These are phyloP conservation scores for Globisporangium okanoganense DNA, from an alignment of 352 stramenopile species.

Conservation along the genomic window DNA sequence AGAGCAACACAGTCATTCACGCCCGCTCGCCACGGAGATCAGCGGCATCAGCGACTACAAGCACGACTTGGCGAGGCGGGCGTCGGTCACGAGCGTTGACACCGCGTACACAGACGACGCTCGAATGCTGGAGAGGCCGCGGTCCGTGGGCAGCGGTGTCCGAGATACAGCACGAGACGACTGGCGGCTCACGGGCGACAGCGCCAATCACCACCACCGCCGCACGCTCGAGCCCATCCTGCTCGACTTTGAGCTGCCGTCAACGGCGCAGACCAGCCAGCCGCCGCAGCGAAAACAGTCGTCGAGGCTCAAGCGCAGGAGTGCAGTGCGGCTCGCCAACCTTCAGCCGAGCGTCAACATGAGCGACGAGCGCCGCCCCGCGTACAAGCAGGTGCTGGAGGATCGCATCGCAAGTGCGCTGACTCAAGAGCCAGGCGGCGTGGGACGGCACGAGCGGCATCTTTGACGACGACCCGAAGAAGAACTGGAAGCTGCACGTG, in stretches of 20 bases:
- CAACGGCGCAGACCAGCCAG: background rate
- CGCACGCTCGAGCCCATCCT: conserved; percentile 15
- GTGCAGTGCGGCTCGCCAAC: conserved; percentile 9
- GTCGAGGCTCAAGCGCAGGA: conserved; percentile 4
- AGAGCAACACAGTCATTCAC: background rate
- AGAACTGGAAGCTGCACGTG: conserved; percentile 63
- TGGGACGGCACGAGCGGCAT: conserved; percentile 60
- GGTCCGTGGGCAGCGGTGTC: background rate
- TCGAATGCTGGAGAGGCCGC: background rate
- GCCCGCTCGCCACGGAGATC: conserved; percentile 13
- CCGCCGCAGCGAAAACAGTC: background rate
- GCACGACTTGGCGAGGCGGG: background rate
- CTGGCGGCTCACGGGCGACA: background rate
- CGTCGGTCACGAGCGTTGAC: background rate
- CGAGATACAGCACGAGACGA: background rate
- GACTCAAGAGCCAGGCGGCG: conserved; percentile 38
- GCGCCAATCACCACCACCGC: background rate
- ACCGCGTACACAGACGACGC: background rate
- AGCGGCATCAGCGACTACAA: conserved; percentile 11
- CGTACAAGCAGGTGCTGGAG: conserved; percentile 22
- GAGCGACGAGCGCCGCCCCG: conserved; percentile 4
- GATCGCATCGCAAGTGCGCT: conserved; percentile 32
- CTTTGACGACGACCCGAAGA: conserved; percentile 54
- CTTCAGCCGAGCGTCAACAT: conserved; percentile 8
- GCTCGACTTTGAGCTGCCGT: conserved; percentile 16